Percentiles rank a stretch among this genome's conserved stretches.
Conservation (phyloP, 2,329 filamentous ascomycete species). For the Pseudogymnoascus destructans region DNA sequence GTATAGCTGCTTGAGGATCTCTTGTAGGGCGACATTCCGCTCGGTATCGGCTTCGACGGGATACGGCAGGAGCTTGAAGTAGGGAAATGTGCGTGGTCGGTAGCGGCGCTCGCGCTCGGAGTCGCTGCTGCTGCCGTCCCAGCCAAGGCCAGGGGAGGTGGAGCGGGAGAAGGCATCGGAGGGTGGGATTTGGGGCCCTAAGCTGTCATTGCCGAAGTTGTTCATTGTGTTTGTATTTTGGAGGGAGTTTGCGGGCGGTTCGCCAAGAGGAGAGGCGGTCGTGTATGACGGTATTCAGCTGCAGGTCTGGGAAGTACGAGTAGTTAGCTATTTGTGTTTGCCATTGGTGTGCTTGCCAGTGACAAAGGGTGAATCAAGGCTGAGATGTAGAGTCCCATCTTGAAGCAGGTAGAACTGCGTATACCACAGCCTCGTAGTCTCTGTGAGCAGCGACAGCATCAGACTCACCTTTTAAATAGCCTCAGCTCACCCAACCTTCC, state of each 20-base stretch:
- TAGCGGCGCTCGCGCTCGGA: conserved; percentile 48
- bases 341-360: background rate
- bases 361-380: background rate
- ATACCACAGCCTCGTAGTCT: background rate
- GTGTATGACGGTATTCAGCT: background rate
- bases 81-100: conserved; percentile 83
- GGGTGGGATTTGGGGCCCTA: background rate
- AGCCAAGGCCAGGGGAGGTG: conserved; percentile 63
- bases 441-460: background rate
- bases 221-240: conserved; percentile 1
- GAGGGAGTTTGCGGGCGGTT: background rate
- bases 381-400: background rate
- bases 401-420: background rate
- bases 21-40: conserved; percentile 65
- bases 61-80: conserved; percentile 84
- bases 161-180: conserved; percentile 65
- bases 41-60: conserved; percentile 66
- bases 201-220: conserved; percentile 19
- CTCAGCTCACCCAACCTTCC: background rate
- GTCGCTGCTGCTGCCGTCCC: conserved; percentile 29
- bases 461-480: background rate
- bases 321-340: background rate
- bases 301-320: background rate
- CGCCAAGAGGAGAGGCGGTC: background rate
- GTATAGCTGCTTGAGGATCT: conserved; percentile 88